Percentiles rank a stretch among this genome's conserved stretches.
phyloP scores from a whole-genome alignment of 371 early-diverging fungal species.

The Homolaphlyctis polyrhiza region DNA sequence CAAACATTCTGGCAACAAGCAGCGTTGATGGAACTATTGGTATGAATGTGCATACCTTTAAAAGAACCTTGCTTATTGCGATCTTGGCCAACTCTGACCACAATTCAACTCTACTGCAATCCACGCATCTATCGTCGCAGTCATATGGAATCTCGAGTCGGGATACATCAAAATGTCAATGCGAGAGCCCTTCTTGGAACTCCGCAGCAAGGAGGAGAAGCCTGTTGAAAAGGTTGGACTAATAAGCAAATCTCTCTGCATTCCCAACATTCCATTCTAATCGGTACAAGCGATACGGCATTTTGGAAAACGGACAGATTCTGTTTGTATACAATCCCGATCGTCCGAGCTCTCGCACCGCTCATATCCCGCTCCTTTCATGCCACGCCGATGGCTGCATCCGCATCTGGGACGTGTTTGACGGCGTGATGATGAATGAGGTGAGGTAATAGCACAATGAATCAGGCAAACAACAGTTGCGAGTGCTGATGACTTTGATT shows the following conservation, averaged over 20 bases:
- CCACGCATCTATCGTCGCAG: too few relatives aligned
- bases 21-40: conserved; percentile 42
- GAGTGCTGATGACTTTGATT: not conserved
- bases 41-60: not conserved
- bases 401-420: conserved; percentile 45
- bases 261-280: not conserved
- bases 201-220: conserved; percentile 46
- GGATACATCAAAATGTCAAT: conserved; percentile 38
- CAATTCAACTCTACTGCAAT: too few relatives aligned
- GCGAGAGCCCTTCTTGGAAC: conserved; percentile 44
- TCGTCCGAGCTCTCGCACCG: conserved; percentile 11
- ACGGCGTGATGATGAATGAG: conserved; percentile 40
- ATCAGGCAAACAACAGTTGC: not conserved
- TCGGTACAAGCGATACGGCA: too few relatives aligned
- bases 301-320: conserved; percentile 22
- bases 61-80: too few relatives aligned
- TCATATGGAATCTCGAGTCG: conserved; percentile 50
- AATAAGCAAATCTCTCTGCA: not conserved
- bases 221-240: conserved; percentile 42
- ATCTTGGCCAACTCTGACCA: too few relatives aligned
- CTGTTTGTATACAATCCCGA: conserved; percentile 31
- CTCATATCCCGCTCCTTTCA: conserved; percentile 39
- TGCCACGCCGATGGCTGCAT: conserved; percentile 50
- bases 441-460: too few relatives aligned
- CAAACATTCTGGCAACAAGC: conserved; percentile 40